Conservation (phyloP, 345 rosid species). For the Eucalyptus regnans region DNA sequence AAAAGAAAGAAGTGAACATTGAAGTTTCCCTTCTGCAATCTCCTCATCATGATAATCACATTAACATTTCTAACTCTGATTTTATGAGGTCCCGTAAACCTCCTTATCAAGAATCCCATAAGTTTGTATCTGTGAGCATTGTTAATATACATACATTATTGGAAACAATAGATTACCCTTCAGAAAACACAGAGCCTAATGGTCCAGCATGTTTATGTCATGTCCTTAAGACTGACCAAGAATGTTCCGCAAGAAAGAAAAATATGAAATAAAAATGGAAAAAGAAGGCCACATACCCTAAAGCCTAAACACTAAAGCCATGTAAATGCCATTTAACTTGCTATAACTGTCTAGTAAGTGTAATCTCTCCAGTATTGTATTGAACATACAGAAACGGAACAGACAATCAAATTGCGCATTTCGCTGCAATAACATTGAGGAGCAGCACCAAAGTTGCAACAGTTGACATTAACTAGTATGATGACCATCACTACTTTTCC, state of each 20-base stretch:
- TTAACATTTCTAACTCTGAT: background rate
- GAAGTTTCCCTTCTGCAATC: background rate
- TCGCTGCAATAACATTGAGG: background rate
- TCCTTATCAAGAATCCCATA: background rate
- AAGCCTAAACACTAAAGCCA: background rate
- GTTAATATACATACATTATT: background rate
- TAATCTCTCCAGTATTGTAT: background rate
- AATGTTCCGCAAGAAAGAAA: background rate
- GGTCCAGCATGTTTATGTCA: background rate
- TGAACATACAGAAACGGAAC: background rate
- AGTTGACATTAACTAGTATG: background rate
- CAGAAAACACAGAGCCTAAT: background rate
- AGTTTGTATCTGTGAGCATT: background rate
- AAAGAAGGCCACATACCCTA: background rate
- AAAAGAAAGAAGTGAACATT: background rate
- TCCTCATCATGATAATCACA: background rate
- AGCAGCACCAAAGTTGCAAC: background rate
- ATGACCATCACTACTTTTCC: background rate
- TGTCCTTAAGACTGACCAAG: background rate
- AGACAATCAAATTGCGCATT: background rate
- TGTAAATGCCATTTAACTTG: background rate
- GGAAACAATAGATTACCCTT: background rate
- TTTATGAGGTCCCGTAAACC: background rate
- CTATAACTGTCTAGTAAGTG: background rate
- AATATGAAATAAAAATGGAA: background rate